Conservation (phyloP, 306 rosid species). For the Casuarina glauca region DNA sequence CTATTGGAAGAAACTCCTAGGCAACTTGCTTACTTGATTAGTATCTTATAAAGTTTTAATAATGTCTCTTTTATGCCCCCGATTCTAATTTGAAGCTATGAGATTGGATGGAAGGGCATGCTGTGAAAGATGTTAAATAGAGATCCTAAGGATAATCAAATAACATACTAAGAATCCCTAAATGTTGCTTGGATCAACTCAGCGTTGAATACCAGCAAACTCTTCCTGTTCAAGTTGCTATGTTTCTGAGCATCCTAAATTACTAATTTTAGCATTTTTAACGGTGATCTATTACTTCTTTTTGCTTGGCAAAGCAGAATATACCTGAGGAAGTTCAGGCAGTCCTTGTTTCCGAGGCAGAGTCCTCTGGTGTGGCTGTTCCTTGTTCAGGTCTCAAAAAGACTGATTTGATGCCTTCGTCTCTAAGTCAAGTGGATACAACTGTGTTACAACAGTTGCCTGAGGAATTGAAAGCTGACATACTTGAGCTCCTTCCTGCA, state of each 20-base stretch:
- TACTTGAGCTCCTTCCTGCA: slow-evolving; percentile 71
- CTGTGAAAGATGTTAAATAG: not conserved
- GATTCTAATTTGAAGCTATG: not conserved
- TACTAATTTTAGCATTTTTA: not conserved
- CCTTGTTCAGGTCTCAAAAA: slow-evolving; percentile 41
- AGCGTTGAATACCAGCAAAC: not conserved
- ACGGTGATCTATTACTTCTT: slow-evolving; percentile 16
- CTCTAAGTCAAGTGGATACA: slow-evolving; percentile 83
- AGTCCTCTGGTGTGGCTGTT: slow-evolving; percentile 29
- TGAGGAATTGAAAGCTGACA: slow-evolving; percentile 61
- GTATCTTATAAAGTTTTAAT: not conserved
- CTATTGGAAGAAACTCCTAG: not conserved
- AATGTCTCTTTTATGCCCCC: not conserved
- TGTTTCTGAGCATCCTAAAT: not conserved
- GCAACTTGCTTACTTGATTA: not conserved
- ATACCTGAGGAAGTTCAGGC: slow-evolving; percentile 34
- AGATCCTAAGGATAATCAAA: not conserved
- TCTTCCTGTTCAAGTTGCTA: not conserved
- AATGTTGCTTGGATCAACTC: not conserved
- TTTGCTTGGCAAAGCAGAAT: slow-evolving; percentile 39
- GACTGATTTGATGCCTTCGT: slow-evolving; percentile 72
- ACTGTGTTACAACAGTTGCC: slow-evolving; percentile 79
- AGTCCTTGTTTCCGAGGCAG: slow-evolving; percentile 40
- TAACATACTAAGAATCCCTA: not conserved
- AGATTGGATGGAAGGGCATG: slow-evolving; percentile 1